These are phyloP conservation scores for Neonectria punicea DNA, from an alignment of 2,329 filamentous ascomycete genomes.

Conservation along the genomic window DNA sequence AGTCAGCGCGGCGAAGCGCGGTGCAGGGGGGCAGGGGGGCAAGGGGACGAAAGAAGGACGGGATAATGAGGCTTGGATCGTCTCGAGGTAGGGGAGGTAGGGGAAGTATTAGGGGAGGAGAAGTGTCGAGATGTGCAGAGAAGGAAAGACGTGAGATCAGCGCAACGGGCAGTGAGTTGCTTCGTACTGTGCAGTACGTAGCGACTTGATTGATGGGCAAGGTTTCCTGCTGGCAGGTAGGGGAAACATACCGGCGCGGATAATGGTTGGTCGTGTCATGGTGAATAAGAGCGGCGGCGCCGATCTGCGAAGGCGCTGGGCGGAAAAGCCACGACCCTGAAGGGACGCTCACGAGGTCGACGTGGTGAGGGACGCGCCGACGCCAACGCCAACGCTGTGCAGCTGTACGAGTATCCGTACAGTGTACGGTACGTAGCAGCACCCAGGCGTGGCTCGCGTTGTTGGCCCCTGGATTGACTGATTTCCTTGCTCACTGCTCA, in stretches of 20 bases:
- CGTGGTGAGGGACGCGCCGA: background rate
- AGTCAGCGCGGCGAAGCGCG: slow-evolving; percentile 32
- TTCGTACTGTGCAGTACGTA: background rate
- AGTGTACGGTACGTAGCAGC: background rate
- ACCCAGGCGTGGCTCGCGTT: slow-evolving; percentile 12
- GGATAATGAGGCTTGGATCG: slow-evolving; percentile 24
- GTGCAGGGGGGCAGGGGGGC: slow-evolving; percentile 34
- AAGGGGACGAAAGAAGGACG: slow-evolving; percentile 34
- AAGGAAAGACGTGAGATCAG: slow-evolving; percentile 19
- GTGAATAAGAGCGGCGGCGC: slow-evolving; percentile 42
- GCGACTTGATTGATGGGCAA: background rate
- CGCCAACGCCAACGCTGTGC: slow-evolving; percentile 10
- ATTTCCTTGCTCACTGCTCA: background rate
- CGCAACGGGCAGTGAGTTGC: slow-evolving; percentile 19
- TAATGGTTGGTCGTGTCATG: slow-evolving; percentile 70
- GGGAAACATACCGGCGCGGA: slow-evolving; percentile 67
- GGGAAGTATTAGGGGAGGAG: slow-evolving; percentile 18
- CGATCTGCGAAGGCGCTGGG: slow-evolving; percentile 28
- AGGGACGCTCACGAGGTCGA: slow-evolving; percentile 28
- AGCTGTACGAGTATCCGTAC: background rate
- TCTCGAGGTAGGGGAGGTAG: slow-evolving; percentile 16
- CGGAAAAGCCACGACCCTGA: slow-evolving; percentile 32
- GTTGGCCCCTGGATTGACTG: slow-evolving; percentile 8
- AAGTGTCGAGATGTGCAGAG: slow-evolving; percentile 29
- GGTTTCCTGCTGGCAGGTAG: slow-evolving; percentile 14